phyloP scores from a whole-genome alignment of 345 rosid genomes.

The Gossypium herbaceum region DNA sequence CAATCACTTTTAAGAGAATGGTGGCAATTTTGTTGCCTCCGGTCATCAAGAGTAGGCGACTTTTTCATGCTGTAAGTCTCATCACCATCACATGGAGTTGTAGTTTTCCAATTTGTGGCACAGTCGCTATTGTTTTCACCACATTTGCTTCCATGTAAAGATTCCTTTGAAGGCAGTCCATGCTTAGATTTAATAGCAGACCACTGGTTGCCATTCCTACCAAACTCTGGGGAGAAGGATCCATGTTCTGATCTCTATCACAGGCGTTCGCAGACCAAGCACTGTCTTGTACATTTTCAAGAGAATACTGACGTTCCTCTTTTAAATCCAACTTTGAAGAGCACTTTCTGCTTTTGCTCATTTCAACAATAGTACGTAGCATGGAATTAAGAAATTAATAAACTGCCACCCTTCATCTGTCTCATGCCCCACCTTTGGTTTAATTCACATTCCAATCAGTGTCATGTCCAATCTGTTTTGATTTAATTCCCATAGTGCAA shows the following conservation, averaged over 20 bases:
- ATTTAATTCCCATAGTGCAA: neutral
- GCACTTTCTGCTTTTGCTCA: conserved; percentile 59
- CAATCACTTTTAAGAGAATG: conserved; percentile 58
- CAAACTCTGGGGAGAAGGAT: conserved; percentile 42
- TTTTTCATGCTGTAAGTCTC: conserved; percentile 50
- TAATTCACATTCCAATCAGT: neutral
- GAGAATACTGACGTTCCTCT: conserved; percentile 50
- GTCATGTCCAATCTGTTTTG: neutral
- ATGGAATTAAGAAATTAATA: neutral
- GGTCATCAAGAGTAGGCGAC: conserved; percentile 74
- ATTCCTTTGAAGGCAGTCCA: conserved; percentile 41
- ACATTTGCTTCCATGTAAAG: conserved; percentile 50
- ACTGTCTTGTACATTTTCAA: conserved; percentile 29
- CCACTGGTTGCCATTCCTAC: conserved; percentile 46
- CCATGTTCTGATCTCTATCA: conserved; percentile 46
- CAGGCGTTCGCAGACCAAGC: conserved; percentile 41
- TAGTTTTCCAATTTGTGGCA: conserved; percentile 8
- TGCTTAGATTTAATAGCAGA: conserved; percentile 37
- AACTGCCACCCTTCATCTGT: neutral
- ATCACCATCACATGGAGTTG: conserved; percentile 38
- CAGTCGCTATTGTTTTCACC: conserved; percentile 33
- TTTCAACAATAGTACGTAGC: conserved; percentile 21
- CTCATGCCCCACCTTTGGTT: neutral
- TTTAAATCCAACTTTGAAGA: conserved; percentile 43
- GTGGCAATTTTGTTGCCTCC: conserved; percentile 49